Percentiles rank a stretch among this genome's conserved stretches.
phyloP scores from a whole-genome alignment of 495 filamentous ascomycete species.

The Venustampulla echinocandica region DNA sequence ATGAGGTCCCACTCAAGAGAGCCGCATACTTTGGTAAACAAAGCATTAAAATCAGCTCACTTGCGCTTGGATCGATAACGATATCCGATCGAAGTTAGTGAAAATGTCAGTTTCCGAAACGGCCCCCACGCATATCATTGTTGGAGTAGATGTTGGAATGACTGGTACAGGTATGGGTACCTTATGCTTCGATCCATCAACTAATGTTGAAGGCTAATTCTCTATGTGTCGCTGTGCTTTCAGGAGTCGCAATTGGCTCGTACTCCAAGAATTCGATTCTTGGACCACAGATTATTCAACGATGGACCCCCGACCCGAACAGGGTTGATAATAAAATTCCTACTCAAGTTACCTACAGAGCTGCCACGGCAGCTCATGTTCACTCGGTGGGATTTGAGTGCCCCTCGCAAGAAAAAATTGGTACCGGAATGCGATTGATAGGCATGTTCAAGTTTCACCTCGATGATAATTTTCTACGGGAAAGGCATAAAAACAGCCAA shows the following conservation, averaged over 20 bases:
- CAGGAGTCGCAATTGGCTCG: not conserved
- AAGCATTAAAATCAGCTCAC: too few species aligned
- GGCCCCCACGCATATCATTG: not conserved
- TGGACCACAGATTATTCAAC: not conserved
- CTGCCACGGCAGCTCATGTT: not conserved
- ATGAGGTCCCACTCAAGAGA: too few species aligned
- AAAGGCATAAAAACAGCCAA: not conserved
- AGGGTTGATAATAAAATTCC: conserved; percentile 2
- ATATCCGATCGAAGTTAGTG: too few species aligned
- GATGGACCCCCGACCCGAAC: not conserved
- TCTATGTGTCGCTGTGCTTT: not conserved
- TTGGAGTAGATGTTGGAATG: conserved; percentile 5
- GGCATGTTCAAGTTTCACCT: conserved; percentile 1
- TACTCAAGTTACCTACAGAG: conserved; percentile 1
- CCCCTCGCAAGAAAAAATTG: not conserved
- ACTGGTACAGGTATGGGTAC: conserved; percentile 2
- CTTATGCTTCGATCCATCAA: not conserved
- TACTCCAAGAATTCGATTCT: not conserved
- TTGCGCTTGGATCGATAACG: too few species aligned
- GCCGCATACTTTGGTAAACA: too few species aligned
- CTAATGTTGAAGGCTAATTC: not conserved
- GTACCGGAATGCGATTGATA: not conserved
- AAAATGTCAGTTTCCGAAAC: too few species aligned
- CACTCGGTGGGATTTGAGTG: conserved; percentile 1
- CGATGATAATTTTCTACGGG: not conserved